These are phyloP conservation scores for Colletotrichum sp. DNA, from an alignment of 2,329 filamentous ascomycete species.

Conservation along the genomic window DNA sequence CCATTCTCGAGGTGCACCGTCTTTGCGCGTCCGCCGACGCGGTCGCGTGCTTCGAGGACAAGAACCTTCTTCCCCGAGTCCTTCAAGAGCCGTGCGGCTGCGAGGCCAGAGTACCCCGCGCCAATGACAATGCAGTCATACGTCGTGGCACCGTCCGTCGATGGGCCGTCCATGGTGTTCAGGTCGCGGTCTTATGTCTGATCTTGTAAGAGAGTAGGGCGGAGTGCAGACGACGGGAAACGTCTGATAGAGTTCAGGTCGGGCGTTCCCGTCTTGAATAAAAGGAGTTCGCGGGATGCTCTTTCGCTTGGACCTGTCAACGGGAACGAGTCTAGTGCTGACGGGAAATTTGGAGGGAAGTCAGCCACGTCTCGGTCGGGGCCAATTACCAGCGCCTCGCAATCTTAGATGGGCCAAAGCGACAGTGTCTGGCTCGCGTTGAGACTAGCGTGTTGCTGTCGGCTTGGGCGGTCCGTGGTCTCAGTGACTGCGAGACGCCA, in stretches of 20 bases:
- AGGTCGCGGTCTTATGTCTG: background rate
- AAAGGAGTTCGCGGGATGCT: background rate
- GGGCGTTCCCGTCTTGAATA: background rate
- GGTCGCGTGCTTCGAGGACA: slow-evolving; percentile 16
- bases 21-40: slow-evolving; percentile 19
- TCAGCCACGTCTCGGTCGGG: background rate
- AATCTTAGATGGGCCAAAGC: background rate
- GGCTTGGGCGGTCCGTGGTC: background rate
- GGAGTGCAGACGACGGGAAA: background rate
- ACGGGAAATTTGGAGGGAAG: background rate
- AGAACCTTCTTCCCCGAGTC: slow-evolving; percentile 9
- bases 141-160: background rate
- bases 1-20: slow-evolving; percentile 10
- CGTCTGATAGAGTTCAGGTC: background rate
- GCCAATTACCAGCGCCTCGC: background rate
- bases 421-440: background rate
- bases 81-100: slow-evolving; percentile 10
- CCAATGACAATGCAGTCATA: slow-evolving; percentile 22
- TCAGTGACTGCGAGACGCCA: background rate
- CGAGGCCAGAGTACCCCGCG: slow-evolving; percentile 16
- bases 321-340: background rate
- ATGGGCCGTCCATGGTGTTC: background rate
- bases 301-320: background rate
- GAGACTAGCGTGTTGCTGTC: background rate
- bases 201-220: background rate